Evolutionary conservation across 179 eudicot genomes (phyloP).

Genomic region (Pouteria campechiana): DNA sequence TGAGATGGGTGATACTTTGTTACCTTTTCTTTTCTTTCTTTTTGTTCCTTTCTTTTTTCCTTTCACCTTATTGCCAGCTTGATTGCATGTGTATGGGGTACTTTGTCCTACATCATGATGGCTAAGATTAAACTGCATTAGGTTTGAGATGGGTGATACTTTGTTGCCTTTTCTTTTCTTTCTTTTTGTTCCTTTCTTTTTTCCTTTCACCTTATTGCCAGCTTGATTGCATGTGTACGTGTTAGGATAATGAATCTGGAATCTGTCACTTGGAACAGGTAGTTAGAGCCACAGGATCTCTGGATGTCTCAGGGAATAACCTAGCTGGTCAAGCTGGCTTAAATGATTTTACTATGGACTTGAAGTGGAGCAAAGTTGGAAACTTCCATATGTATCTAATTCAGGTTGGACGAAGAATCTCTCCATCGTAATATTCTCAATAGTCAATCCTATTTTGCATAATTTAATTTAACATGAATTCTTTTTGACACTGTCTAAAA

Average conservation of each 20-base stretch:
- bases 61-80: no score
- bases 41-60: conserved; percentile 2
- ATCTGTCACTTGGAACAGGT: conserved; percentile 29
- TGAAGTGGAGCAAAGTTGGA: conserved; percentile 82
- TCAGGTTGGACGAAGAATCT: conserved; percentile 33
- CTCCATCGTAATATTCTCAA: background rate
- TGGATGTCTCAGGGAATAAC: conserved; percentile 44
- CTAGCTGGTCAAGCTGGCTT: conserved; percentile 51
- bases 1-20: background rate
- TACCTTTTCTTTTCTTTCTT: background rate
- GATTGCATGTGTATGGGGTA: background rate
- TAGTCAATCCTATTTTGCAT: background rate
- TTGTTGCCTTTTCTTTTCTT: background rate
- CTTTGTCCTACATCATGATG: background rate
- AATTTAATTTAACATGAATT: background rate
- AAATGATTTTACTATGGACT: conserved; percentile 45
- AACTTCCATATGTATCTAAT: conserved; percentile 51
- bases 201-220: no score
- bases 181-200: conserved; percentile 1
- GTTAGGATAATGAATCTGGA: background rate
- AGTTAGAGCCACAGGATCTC: conserved; percentile 46
- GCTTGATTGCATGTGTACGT: no score
- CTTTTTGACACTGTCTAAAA: background rate
- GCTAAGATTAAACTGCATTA: background rate
- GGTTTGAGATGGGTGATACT: background rate